A percentile compares a stretch with the other conserved stretches of the same genome.
Conservation (phyloP, 495 filamentous ascomycete genomes). For the Aspergillus kassunensis region DNA sequence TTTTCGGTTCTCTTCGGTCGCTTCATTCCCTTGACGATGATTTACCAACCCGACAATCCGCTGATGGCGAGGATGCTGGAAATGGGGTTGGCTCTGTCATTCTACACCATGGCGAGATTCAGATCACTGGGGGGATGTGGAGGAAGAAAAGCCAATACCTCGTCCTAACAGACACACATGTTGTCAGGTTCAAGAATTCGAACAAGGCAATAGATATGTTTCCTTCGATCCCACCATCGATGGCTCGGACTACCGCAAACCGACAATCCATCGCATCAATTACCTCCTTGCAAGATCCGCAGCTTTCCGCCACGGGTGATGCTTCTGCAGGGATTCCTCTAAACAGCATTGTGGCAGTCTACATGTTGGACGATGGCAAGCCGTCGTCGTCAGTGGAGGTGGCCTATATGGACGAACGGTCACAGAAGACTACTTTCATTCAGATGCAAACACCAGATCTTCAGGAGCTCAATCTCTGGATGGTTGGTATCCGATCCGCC, state of each 20-base stretch:
- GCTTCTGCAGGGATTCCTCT: slow-evolving; percentile 56
- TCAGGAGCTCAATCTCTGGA: slow-evolving; percentile 71
- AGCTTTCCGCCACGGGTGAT: slow-evolving; percentile 48
- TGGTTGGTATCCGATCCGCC: slow-evolving; percentile 61
- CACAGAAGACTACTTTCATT: slow-evolving; percentile 53
- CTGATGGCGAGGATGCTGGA: slow-evolving; percentile 31
- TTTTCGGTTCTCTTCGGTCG: slow-evolving; percentile 57
- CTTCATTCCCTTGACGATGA: slow-evolving; percentile 49
- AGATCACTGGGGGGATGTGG: slow-evolving; percentile 75
- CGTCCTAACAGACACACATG: slow-evolving; percentile 81
- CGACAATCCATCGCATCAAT: slow-evolving; percentile 56
- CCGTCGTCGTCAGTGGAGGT: slow-evolving; percentile 80
- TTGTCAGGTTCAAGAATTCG: slow-evolving; percentile 77
- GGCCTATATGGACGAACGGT: slow-evolving; percentile 68
- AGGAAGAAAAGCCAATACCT: slow-evolving; percentile 84
- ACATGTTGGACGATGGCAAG: slow-evolving; percentile 72
- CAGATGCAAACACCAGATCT: slow-evolving; percentile 70
- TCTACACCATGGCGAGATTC: slow-evolving; percentile 69
- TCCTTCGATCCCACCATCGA: slow-evolving; percentile 46
- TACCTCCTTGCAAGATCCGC: slow-evolving; percentile 59
- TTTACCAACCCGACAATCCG: slow-evolving; percentile 34
- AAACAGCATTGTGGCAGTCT: slow-evolving; percentile 70
- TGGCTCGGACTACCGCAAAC: slow-evolving; percentile 34
- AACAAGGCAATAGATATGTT: slow-evolving; percentile 66
- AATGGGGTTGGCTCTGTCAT: slow-evolving; percentile 45